phyloP scores from a whole-genome alignment of 2,329 filamentous ascomycete species.

The Hyphodiscus sp. region DNA sequence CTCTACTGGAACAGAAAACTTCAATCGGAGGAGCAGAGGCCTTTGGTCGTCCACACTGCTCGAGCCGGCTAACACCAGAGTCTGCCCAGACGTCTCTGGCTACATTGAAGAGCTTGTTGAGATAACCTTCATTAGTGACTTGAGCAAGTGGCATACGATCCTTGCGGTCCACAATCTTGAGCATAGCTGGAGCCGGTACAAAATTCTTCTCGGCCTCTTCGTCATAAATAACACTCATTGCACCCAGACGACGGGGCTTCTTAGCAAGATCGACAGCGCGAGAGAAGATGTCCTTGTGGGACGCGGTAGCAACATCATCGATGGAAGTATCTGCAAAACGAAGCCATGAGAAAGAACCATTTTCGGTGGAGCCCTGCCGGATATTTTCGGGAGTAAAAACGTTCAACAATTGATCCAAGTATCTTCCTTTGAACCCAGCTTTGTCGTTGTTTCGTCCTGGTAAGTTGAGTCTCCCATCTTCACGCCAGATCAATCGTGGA shows the following conservation, averaged over 20 bases:
- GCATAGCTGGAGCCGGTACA: slow-evolving; percentile 68
- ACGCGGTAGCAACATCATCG: slow-evolving; percentile 63
- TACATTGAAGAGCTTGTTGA: slow-evolving; percentile 74
- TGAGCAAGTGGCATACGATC: slow-evolving; percentile 62
- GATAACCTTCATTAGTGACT: slow-evolving; percentile 63
- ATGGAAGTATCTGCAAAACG: slow-evolving; percentile 76
- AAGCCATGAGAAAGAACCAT: slow-evolving; percentile 78
- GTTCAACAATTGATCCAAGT: slow-evolving; percentile 77
- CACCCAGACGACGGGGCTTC: slow-evolving; percentile 53
- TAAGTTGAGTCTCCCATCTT: slow-evolving; percentile 69
- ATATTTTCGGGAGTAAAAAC: slow-evolving; percentile 83
- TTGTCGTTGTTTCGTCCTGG: slow-evolving; percentile 64
- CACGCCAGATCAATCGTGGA: slow-evolving; percentile 75
- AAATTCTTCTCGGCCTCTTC: slow-evolving; percentile 55
- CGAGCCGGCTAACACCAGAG: slow-evolving; percentile 69
- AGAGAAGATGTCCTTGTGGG: slow-evolving; percentile 64
- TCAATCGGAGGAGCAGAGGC: slow-evolving; percentile 83
- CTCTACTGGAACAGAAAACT: slow-evolving; percentile 66
- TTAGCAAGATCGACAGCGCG: slow-evolving; percentile 58
- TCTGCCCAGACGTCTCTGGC: slow-evolving; percentile 57
- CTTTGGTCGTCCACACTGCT: slow-evolving; percentile 71
- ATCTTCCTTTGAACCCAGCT: slow-evolving; percentile 76
- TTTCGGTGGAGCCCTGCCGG: slow-evolving; percentile 51
- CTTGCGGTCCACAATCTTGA: slow-evolving; percentile 70
- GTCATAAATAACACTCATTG: slow-evolving; percentile 65